Evolutionary conservation across 495 filamentous ascomycete genomes (phyloP).

Genomic region (Talaromyces adpressus): DNA sequence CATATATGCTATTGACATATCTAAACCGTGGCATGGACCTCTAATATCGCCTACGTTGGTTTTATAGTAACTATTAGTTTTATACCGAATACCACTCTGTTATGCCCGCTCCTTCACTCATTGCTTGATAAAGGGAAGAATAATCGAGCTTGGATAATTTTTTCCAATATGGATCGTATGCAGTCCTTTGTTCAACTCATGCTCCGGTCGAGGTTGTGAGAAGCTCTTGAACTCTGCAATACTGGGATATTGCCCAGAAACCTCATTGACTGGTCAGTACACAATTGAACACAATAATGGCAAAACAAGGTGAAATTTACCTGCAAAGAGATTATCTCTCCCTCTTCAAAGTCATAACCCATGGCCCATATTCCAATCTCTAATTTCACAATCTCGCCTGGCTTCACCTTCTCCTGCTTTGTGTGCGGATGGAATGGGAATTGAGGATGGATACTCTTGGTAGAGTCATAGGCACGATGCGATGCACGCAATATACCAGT

Average conservation of each 20-base stretch:
- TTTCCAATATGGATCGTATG: conserved; percentile 26
- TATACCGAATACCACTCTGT: background rate
- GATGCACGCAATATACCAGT: conserved; percentile 29
- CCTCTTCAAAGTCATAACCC: conserved; percentile 24
- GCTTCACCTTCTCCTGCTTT: conserved; percentile 24
- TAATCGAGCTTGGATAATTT: conserved; percentile 25
- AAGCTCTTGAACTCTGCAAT: conserved; percentile 28
- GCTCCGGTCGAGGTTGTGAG: conserved; percentile 22
- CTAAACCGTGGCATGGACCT: too few species aligned
- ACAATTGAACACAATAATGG: background rate
- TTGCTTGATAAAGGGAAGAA: conserved; percentile 27
- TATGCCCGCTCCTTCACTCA: background rate
- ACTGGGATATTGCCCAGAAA: conserved; percentile 27
- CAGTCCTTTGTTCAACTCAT: conserved; percentile 26
- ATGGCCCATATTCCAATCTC: conserved; percentile 29
- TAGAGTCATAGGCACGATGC: conserved; percentile 21
- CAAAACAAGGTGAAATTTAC: conserved; percentile 10
- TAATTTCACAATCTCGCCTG: conserved; percentile 24
- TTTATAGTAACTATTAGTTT: background rate
- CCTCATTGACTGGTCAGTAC: conserved; percentile 9
- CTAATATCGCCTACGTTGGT: too few species aligned
- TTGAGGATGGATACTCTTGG: conserved; percentile 19
- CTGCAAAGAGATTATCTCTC: conserved; percentile 20
- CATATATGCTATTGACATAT: too few species aligned
- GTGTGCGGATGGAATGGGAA: conserved; percentile 30